Conservation (phyloP, 768 basidiomycete genomes). For the Termitomyces sp. region DNA sequence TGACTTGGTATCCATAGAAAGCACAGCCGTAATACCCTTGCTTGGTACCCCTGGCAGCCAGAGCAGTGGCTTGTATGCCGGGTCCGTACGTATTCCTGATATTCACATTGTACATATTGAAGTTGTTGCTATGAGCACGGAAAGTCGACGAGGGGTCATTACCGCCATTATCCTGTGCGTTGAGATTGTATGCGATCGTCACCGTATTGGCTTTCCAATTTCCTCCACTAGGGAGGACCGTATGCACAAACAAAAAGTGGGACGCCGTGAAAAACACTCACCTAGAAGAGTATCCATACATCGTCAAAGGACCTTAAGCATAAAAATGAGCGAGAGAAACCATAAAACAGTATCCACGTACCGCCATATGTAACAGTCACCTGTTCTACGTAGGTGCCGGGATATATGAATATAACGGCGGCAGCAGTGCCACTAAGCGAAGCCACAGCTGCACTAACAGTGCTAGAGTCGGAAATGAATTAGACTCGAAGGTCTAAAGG, state of each 20-base stretch:
- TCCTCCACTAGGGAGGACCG: constrained; percentile 12
- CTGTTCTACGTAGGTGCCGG: constrained; percentile 25
- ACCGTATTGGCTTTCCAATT: constrained; percentile 21
- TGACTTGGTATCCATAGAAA: constrained; percentile 21
- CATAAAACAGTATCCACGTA: not conserved
- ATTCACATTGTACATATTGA: constrained; percentile 23
- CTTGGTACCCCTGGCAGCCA: constrained; percentile 17
- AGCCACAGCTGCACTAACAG: constrained; percentile 21
- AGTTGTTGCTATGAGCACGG: constrained; percentile 17
- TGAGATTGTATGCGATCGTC: constrained; percentile 23
- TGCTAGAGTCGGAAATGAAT: not conserved
- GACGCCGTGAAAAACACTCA: constrained; percentile 1
- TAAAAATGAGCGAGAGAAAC: not conserved
- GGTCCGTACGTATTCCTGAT: constrained; percentile 22
- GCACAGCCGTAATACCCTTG: constrained; percentile 23
- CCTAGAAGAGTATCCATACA: constrained; percentile 22
- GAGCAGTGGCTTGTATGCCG: constrained; percentile 23
- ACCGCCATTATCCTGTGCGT: constrained; percentile 24
- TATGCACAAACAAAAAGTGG: not conserved
- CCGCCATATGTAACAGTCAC: constrained; percentile 18
- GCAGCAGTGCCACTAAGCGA: constrained; percentile 17
- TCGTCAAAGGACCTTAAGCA: constrained; percentile 14
- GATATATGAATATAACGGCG: constrained; percentile 21
- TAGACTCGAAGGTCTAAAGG: not conserved
- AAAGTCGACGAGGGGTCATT: constrained; percentile 25